phyloP scores from a whole-genome alignment of 768 basidiomycete species.

The Suillus cothurnatus region DNA sequence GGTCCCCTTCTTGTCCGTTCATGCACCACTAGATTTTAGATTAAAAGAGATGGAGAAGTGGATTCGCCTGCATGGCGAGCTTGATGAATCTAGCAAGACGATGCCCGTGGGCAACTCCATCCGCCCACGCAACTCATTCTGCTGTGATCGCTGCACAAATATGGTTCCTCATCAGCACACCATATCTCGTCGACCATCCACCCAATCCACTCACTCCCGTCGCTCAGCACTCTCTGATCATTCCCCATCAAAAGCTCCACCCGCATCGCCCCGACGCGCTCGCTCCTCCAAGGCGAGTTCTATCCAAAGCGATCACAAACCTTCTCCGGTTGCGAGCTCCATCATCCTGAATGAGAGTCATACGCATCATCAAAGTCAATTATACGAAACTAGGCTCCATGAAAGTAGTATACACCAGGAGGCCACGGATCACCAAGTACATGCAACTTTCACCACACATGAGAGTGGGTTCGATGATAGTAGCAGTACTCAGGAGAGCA shows the following conservation, averaged over 20 bases:
- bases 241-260: slow-evolving; percentile 11
- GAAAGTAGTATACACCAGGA: slow-evolving; percentile 17
- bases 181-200: slow-evolving; percentile 30
- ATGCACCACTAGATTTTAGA: slow-evolving; percentile 72
- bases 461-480: slow-evolving; percentile 13
- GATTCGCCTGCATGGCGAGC: slow-evolving; percentile 53
- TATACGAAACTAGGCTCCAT: slow-evolving; percentile 20
- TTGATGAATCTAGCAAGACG: slow-evolving; percentile 26
- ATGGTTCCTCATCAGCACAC: slow-evolving; percentile 35
- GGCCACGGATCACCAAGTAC: not conserved
- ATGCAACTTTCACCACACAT: not conserved
- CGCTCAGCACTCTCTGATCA: slow-evolving; percentile 26
- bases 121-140: slow-evolving; percentile 32
- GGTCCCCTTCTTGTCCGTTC: slow-evolving; percentile 61
- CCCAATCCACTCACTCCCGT: slow-evolving; percentile 25
- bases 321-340: slow-evolving; percentile 20
- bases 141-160: slow-evolving; percentile 37
- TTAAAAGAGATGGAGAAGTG: slow-evolving; percentile 81
- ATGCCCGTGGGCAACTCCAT: slow-evolving; percentile 19
- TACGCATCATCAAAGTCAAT: slow-evolving; percentile 14
- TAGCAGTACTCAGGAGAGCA: slow-evolving; percentile 18
- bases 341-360: slow-evolving; percentile 13
- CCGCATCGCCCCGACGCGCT: slow-evolving; percentile 22
- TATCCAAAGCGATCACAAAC: slow-evolving; percentile 5
- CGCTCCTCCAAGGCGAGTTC: slow-evolving; percentile 14